These are phyloP conservation scores for Claviceps arundinis DNA, from an alignment of 2,329 filamentous ascomycete genomes.

Conservation along the genomic window DNA sequence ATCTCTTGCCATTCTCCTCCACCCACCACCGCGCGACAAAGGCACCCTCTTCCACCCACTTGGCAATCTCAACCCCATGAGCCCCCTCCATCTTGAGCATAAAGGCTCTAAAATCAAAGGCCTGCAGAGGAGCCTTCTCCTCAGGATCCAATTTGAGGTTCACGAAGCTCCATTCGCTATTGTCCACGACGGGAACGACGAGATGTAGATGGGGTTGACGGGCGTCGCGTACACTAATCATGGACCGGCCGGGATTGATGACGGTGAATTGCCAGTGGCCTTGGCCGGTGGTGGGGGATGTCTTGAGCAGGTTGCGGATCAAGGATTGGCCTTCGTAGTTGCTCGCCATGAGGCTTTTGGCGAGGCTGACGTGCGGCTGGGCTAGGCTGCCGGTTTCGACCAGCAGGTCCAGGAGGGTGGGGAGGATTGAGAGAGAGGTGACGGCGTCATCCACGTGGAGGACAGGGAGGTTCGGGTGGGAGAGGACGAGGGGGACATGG, in stretches of 20 bases:
- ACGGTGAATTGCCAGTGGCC: conserved; percentile 22
- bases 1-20: conserved; percentile 22
- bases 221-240: conserved; percentile 20
- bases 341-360: conserved; percentile 13
- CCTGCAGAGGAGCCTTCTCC: conserved; percentile 13
- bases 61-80: conserved; percentile 14
- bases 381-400: conserved; percentile 20
- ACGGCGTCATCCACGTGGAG: conserved; percentile 19
- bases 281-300: conserved; percentile 8
- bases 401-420: conserved; percentile 22
- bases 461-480: conserved; percentile 19
- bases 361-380: conserved; percentile 12
- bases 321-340: conserved; percentile 24
- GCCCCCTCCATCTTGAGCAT: conserved; percentile 9
- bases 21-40: conserved; percentile 22
- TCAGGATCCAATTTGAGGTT: conserved; percentile 15
- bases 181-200: conserved; percentile 19
- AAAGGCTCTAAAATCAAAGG: conserved; percentile 14
- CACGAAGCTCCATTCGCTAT: conserved; percentile 19
- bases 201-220: conserved; percentile 17
- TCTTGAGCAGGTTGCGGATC: conserved; percentile 15
- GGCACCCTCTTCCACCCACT: conserved; percentile 20
- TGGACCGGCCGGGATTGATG: conserved; percentile 20
- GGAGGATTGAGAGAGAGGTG: conserved; percentile 20
- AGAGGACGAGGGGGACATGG: conserved; percentile 19